These are phyloP conservation scores for Hymenoscyphus infarciens DNA, from an alignment of 2,329 filamentous ascomycete species.

Conservation along the genomic window DNA sequence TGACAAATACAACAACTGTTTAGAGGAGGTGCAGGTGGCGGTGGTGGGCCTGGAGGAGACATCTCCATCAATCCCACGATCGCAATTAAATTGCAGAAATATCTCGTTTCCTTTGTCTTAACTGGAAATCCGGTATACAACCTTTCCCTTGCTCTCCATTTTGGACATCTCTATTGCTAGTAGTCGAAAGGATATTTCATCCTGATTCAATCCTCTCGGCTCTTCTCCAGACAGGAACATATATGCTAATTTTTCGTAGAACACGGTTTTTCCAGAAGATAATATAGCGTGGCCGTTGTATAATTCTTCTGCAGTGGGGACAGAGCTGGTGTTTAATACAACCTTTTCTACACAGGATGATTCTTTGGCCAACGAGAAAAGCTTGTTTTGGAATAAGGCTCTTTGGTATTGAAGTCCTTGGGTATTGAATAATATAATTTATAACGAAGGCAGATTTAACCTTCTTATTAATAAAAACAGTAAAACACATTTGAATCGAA, in stretches of 20 bases:
- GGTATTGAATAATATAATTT: background rate
- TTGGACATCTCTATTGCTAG: too few relatives aligned
- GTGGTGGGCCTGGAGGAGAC: conserved; percentile 22
- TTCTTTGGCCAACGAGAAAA: conserved; percentile 35
- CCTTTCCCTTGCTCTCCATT: too few relatives aligned
- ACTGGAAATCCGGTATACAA: conserved; percentile 31
- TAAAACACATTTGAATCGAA: too few relatives aligned
- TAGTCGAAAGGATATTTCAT: too few relatives aligned
- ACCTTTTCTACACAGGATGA: conserved; percentile 34
- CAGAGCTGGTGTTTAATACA: conserved; percentile 35
- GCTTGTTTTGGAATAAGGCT: conserved; percentile 17
- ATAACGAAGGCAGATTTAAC: too few relatives aligned
- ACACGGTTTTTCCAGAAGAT: conserved; percentile 34
- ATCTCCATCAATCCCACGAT: conserved; percentile 29
- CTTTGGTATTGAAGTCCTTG: conserved; percentile 9
- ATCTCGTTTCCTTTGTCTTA: conserved; percentile 36
- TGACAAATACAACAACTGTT: conserved; percentile 18
- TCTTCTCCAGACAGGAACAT: too few relatives aligned
- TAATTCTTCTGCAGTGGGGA: conserved; percentile 27
- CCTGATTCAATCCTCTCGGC: too few relatives aligned
- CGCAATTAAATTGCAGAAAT: conserved; percentile 37
- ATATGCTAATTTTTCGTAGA: conserved; percentile 6
- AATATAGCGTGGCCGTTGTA: conserved; percentile 37
- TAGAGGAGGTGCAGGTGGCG: background rate
- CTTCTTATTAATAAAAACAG: too few relatives aligned